Base-by-base conservation (phyloP, 805 yeast species). In the Lachancea meyersii region DNA sequence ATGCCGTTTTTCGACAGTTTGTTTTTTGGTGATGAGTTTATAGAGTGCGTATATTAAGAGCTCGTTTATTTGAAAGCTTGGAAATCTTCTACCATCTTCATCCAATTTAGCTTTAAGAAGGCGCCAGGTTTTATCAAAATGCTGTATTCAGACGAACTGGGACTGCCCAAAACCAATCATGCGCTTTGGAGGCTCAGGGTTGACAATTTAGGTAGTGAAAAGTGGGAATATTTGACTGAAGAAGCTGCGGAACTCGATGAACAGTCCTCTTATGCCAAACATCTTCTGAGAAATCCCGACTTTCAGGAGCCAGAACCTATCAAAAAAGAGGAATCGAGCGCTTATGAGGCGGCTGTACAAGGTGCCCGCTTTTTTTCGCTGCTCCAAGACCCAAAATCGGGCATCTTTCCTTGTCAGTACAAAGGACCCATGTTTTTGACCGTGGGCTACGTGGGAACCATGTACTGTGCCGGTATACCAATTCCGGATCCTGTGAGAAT, bases 351-450 rank as follows among this genome's bases (percentile, higher is more conserved):
- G 3, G 82, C 89, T 1, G 61, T 70, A 32, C 81, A 84, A 49
- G 93, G 91, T 17, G 91, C 89, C 2, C 69, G 73, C 1, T 88
- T 86, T 55, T 75, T 86, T 41, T 57, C 73, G 22, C 57, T 70
- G 6, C 54, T 91, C n/a, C 97, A 93, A 59, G 91, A 84, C 72
- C 37, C 37, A 20, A 63, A 68, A 1, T 75, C 81, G n/a, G 99
- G 98, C 0, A 77, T 80, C 6, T 86, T 91, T 65, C 96, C 97
- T 1, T 78, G 83, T 54, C 95, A 86, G 58, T 93, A 93, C 58
- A 88, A 88, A 49, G 99, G 99, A 2, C 99, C 99, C 2, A 89
- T 91, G 96, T 93, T 93, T 63, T 80, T 93, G 86, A 79, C 93
- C 0, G 82, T 89, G 45, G 97, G 98, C 1, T 86, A 82, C 53